phyloP scores from a whole-genome alignment of 2,329 filamentous ascomycete genomes.

The Meredithiella fracta region DNA sequence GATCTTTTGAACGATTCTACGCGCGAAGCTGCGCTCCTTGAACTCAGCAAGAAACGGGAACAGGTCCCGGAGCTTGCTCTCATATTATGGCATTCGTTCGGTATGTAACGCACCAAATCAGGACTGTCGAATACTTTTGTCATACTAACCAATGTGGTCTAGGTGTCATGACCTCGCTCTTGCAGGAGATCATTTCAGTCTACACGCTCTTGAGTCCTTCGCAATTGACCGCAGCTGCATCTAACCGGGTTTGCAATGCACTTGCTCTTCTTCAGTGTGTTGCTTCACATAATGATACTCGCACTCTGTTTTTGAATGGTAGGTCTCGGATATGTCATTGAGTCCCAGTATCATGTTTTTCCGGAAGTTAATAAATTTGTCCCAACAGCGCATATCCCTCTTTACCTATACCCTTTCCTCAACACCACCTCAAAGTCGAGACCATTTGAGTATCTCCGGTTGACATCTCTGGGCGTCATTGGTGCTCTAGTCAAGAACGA shows the following conservation, averaged over 20 bases:
- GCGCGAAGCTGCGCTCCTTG: slow-evolving; percentile 77
- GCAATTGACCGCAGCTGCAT: slow-evolving; percentile 91
- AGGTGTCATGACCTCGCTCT: slow-evolving; percentile 95
- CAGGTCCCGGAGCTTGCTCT: slow-evolving; percentile 92
- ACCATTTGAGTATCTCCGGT: slow-evolving; percentile 89
- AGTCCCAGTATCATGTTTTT: background rate
- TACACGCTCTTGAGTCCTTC: slow-evolving; percentile 94
- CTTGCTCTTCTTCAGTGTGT: slow-evolving; percentile 92
- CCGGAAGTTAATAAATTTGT: background rate
- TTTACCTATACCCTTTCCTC: slow-evolving; percentile 94
- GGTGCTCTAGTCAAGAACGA: slow-evolving; percentile 97
- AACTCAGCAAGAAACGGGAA: slow-evolving; percentile 96
- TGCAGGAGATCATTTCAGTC: slow-evolving; percentile 97
- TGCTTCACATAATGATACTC: slow-evolving; percentile 90
- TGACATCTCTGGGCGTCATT: slow-evolving; percentile 92
- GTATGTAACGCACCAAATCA: slow-evolving; percentile 34
- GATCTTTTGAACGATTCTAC: slow-evolving; percentile 78
- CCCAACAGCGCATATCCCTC: slow-evolving; percentile 70
- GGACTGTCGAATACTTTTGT: background rate
- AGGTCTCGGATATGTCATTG: slow-evolving; percentile 19
- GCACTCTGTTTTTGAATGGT: slow-evolving; percentile 88
- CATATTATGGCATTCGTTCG: slow-evolving; percentile 97
- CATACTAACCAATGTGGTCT: slow-evolving; percentile 9
- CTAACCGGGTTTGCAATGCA: slow-evolving; percentile 93
- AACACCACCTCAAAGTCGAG: slow-evolving; percentile 98